These are phyloP conservation scores for Ploettnerulaceae sp. DNA, from an alignment of 2,329 filamentous ascomycete species.

Conservation along the genomic window DNA sequence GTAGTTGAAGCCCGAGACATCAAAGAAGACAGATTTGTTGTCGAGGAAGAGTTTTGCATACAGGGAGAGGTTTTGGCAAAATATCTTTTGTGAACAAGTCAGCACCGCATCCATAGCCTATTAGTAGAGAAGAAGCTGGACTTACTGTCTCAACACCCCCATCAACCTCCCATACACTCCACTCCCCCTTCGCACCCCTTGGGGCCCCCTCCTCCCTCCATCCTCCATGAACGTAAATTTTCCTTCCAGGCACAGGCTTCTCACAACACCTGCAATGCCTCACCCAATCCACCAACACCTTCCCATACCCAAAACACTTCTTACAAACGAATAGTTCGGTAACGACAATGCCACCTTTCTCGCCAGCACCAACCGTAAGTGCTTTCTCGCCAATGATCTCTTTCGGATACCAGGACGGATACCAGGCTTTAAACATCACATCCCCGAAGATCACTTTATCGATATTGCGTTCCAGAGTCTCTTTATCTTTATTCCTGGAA, in stretches of 20 bases:
- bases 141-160: slow-evolving; percentile 73
- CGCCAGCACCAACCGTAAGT: slow-evolving; percentile 11
- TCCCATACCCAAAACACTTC: slow-evolving; percentile 90
- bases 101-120: too few relatives aligned
- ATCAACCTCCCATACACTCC: slow-evolving; percentile 89
- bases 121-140: slow-evolving; percentile 4
- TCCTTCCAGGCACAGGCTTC: slow-evolving; percentile 55
- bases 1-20: slow-evolving; percentile 90
- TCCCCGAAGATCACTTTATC: slow-evolving; percentile 82
- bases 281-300: slow-evolving; percentile 54
- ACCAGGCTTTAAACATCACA: slow-evolving; percentile 84
- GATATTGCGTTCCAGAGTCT: slow-evolving; percentile 63
- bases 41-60: slow-evolving; percentile 97
- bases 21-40: slow-evolving; percentile 97
- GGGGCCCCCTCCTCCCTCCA: slow-evolving; percentile 35
- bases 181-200: slow-evolving; percentile 59
- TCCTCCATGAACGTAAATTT: slow-evolving; percentile 64
- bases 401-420: slow-evolving; percentile 83
- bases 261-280: slow-evolving; percentile 56
- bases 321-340: slow-evolving; percentile 80
- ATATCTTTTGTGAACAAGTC: too few relatives aligned
- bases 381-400: slow-evolving; percentile 53
- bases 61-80: slow-evolving; percentile 90
- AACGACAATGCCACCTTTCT: slow-evolving; percentile 40
- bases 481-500: slow-evolving; percentile 7